Evolutionary conservation across 2,329 filamentous ascomycete species (phyloP).

Genomic region (Zymoseptoria pseudotritici): DNA sequence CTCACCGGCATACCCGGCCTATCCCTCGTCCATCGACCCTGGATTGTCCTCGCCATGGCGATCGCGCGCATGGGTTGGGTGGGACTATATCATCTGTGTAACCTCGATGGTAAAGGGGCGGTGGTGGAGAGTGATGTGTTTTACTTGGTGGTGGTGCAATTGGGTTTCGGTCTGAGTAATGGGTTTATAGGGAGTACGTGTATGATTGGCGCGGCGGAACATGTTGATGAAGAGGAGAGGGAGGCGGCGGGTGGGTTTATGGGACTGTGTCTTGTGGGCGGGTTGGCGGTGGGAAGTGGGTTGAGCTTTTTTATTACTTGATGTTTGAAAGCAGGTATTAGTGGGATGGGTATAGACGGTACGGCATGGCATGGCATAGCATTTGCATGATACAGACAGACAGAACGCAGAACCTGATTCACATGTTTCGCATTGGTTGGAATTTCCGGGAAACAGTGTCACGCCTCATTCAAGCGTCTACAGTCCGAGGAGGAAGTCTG

Average conservation of each 20-base stretch:
- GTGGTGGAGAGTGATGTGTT: conserved; percentile 73
- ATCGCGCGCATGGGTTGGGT: conserved; percentile 63
- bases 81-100: conserved; percentile 84
- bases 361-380: too few relatives aligned
- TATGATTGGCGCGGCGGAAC: conserved; percentile 84
- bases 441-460: too few relatives aligned
- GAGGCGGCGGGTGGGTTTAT: conserved; percentile 92
- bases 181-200: conserved; percentile 79
- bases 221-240: conserved; percentile 73
- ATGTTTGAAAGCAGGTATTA: not conserved
- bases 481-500: too few relatives aligned
- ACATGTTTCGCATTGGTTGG: too few relatives aligned
- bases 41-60: conserved; percentile 59
- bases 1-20: conserved; percentile 53
- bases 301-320: conserved; percentile 69
- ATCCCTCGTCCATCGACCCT: conserved; percentile 54
- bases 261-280: conserved; percentile 80
- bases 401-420: too few relatives aligned
- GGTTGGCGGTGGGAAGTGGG: conserved; percentile 77
- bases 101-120: conserved; percentile 69
- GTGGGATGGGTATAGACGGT: too few relatives aligned
- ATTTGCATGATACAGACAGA: too few relatives aligned
- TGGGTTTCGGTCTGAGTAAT: conserved; percentile 76
- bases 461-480: too few relatives aligned
- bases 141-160: conserved; percentile 76